Evolutionary conservation across 2,329 filamentous ascomycete genomes (phyloP), one percentile per base, ranked within the genome.

Genomic region (Meredithiella fracta): DNA sequence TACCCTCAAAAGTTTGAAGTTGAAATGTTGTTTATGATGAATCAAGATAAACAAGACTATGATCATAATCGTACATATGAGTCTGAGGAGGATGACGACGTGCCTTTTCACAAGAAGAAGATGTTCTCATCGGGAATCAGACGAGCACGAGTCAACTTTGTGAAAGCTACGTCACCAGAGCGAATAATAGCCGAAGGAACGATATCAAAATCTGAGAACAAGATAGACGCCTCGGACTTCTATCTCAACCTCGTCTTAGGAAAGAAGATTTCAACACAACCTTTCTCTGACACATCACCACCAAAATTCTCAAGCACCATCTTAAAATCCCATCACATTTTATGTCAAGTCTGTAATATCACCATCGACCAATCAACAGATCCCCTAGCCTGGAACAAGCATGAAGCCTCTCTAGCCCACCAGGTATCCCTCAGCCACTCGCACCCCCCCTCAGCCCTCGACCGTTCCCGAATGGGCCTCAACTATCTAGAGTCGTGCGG

Each of bases 381-480:
- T 11, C 54, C 59, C 53, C 56, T 59, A n/a, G 59, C 64, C 53
- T 31, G 53, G 55, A 59, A 58, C 5, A 62, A 58, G 37, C 84
- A 85, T 65, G 77, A 80, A 62, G 71, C 75, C 25, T 82, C 77
- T 31, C 73, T 86, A 55, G 80, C 81, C 5, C 86, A 90, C 63
- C 85, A 89, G 68, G 75, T 85, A 38, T 81, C 77, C 59, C 70
- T 88, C 1, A 66, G 72, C 3, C 83, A 87, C 64, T 83, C 82
- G 0, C 80, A 85, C 58, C 83, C 83, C 5, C 85, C 85, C 1
- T 88, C 84, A 0, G 75, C 82, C 14, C 70, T 89, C 20, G 82
- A 88, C 66, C 76, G 85, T 34, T 76, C 73, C 3, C 75, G 84
- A 49, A 85, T 86, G 73, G 85, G 85, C 0, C 69, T 89, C 5